Conservation (phyloP, 1,139 yeast species). For the Blastobotrys serpentis region DNA sequence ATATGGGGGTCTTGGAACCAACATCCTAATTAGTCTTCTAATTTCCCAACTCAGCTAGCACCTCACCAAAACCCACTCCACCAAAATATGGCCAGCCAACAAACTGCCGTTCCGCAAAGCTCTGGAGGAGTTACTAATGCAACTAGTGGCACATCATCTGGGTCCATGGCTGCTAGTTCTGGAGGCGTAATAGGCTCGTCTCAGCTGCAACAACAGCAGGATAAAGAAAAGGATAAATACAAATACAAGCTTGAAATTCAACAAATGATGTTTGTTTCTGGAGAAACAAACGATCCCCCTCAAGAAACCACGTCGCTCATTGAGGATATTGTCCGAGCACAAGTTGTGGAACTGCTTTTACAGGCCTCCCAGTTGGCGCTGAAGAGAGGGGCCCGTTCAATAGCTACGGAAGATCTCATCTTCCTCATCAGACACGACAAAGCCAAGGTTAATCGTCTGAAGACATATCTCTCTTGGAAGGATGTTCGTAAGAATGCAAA, state of each 20-base stretch:
- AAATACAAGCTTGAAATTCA: conserved; percentile 36
- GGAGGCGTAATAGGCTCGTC: background rate
- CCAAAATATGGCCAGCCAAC: background rate
- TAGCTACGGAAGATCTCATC: conserved; percentile 90
- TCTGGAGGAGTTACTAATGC: background rate
- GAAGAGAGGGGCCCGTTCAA: conserved; percentile 76
- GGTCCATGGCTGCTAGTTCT: background rate
- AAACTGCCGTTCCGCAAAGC: background rate
- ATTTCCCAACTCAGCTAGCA: background rate
- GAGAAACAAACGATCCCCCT: conserved; percentile 94
- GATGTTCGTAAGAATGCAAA: conserved; percentile 97
- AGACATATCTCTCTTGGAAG: conserved; percentile 94
- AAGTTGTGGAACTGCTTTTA: conserved; percentile 82
- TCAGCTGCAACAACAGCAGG: conserved; percentile 8
- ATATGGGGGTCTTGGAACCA: too few species aligned
- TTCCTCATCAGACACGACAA: conserved; percentile 89
- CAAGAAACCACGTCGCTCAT: conserved; percentile 84
- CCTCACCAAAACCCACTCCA: too few species aligned
- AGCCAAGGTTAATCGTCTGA: conserved; percentile 86
- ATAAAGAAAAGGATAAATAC: conserved; percentile 27
- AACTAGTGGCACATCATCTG: background rate
- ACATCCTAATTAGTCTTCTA: too few species aligned
- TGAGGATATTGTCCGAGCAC: conserved; percentile 93
- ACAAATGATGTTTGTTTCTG: conserved; percentile 95
- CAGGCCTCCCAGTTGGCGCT: conserved; percentile 81